Conservation (phyloP, 345 rosid genomes). For the Barbarea vulgaris region DNA sequence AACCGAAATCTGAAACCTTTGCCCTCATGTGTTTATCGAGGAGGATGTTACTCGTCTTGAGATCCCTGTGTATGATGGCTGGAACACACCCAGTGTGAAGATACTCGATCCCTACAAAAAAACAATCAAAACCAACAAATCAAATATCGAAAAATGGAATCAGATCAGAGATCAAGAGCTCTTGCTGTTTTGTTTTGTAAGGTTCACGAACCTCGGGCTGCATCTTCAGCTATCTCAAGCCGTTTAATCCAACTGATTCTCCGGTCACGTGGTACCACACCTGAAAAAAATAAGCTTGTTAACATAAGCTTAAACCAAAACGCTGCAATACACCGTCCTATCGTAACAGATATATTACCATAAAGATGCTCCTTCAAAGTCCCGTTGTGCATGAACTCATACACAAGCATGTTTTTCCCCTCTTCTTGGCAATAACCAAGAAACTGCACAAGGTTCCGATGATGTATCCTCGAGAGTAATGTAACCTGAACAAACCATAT, state of each 20-base stretch:
- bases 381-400: constrained; percentile 97
- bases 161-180: background rate
- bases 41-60: constrained; percentile 94
- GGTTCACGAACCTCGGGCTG: constrained; percentile 70
- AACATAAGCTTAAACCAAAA: background rate
- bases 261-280: constrained; percentile 59
- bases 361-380: constrained; percentile 99
- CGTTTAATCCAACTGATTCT: constrained; percentile 89
- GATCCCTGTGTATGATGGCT: constrained; percentile 90
- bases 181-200: background rate
- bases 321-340: background rate
- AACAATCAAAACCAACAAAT: constrained; percentile 2
- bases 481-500: constrained; percentile 61
- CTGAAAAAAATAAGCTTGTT: constrained; percentile 38
- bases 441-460: constrained; percentile 94
- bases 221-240: constrained; percentile 95
- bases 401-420: constrained; percentile 81
- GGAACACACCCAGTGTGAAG: constrained; percentile 99
- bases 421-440: constrained; percentile 97
- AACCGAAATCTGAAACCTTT: constrained; percentile 96
- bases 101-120: constrained; percentile 85
- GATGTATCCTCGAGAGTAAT: constrained; percentile 98
- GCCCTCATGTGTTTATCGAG: constrained; percentile 85
- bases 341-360: constrained; percentile 48
- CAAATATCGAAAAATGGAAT: background rate